These are phyloP conservation scores for Neurospora cerealis DNA, from an alignment of 495 filamentous ascomycete species.

Conservation along the genomic window DNA sequence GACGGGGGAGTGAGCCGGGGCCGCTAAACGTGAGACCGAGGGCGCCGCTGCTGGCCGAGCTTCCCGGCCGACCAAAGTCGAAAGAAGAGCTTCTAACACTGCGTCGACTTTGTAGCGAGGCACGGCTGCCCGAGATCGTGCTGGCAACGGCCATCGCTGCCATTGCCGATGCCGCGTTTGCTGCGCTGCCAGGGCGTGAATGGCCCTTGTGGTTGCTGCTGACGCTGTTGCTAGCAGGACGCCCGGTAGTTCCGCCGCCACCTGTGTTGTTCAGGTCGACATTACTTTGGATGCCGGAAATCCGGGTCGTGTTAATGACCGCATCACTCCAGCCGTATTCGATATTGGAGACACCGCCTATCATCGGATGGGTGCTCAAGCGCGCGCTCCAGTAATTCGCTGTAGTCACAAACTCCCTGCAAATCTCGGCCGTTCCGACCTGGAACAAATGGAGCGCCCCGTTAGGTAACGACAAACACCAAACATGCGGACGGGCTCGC, in stretches of 20 bases:
- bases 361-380: slow-evolving; percentile 81
- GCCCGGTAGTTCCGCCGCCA: slow-evolving; percentile 18
- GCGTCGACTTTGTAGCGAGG: slow-evolving; percentile 34
- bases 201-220: slow-evolving; percentile 19
- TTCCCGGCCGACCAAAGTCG: slow-evolving; percentile 28
- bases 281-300: background rate
- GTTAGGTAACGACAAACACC: slow-evolving; percentile 85
- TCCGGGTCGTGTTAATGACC: slow-evolving; percentile 61
- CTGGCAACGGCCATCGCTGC: slow-evolving; percentile 5
- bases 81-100: slow-evolving; percentile 32
- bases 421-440: slow-evolving; percentile 90
- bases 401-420: slow-evolving; percentile 83
- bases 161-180: slow-evolving; percentile 10
- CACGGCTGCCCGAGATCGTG: slow-evolving; percentile 6
- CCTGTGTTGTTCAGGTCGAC: slow-evolving; percentile 37
- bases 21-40: slow-evolving; percentile 34
- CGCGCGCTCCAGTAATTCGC: slow-evolving; percentile 98
- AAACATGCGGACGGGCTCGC: slow-evolving; percentile 81
- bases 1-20: slow-evolving; percentile 17
- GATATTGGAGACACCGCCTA: slow-evolving; percentile 89
- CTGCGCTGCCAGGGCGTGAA: slow-evolving; percentile 35
- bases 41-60: slow-evolving; percentile 59
- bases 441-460: slow-evolving; percentile 97
- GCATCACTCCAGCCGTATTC: slow-evolving; percentile 94
- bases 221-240: slow-evolving; percentile 11